Percentiles rank a stretch among this genome's conserved stretches.
Evolutionary conservation across 305 asterid species (phyloP).

Genomic region (Ruellia speciosa): DNA sequence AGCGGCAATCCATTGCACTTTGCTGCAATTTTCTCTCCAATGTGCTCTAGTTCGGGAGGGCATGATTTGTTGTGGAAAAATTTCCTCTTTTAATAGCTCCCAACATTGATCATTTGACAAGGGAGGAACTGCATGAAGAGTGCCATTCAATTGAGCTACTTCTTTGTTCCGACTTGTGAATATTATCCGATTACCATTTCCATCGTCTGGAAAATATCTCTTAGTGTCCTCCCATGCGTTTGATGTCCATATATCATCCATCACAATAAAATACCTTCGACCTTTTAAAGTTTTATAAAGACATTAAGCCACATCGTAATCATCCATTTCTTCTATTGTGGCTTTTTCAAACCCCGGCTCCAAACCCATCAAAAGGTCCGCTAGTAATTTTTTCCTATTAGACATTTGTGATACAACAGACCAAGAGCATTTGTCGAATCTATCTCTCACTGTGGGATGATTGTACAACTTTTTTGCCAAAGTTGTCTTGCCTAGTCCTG

Average conservation of each 20-base stretch:
- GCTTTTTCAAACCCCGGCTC: not conserved
- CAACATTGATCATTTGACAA: conserved; percentile 17
- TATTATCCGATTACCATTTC: conserved; percentile 18
- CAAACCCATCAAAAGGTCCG: not conserved
- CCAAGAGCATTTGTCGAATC: conserved; percentile 12
- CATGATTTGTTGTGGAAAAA: not conserved
- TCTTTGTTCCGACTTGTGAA: conserved; percentile 17
- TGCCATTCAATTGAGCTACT: conserved; percentile 17
- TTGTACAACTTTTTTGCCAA: conserved; percentile 18
- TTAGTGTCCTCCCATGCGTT: not conserved
- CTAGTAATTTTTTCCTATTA: not conserved
- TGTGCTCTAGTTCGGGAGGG: conserved; percentile 5
- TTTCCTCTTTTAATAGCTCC: conserved; percentile 18
- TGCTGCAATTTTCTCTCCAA: conserved; percentile 20
- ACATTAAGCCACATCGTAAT: not conserved
- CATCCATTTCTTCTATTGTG: not conserved
- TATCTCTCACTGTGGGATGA: not conserved
- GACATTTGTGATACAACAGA: conserved; percentile 10
- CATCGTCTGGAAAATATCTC: conserved; percentile 19
- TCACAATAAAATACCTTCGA: conserved; percentile 14
- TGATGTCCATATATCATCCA: conserved; percentile 22
- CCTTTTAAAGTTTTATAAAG: conserved; percentile 9
- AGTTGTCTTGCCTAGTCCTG: conserved; percentile 21
- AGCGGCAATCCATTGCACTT: conserved; percentile 23
- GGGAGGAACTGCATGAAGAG: not conserved